Evolutionary conservation across 179 eudicot species (phyloP).

Genomic region (Beta macrorhiza): DNA sequence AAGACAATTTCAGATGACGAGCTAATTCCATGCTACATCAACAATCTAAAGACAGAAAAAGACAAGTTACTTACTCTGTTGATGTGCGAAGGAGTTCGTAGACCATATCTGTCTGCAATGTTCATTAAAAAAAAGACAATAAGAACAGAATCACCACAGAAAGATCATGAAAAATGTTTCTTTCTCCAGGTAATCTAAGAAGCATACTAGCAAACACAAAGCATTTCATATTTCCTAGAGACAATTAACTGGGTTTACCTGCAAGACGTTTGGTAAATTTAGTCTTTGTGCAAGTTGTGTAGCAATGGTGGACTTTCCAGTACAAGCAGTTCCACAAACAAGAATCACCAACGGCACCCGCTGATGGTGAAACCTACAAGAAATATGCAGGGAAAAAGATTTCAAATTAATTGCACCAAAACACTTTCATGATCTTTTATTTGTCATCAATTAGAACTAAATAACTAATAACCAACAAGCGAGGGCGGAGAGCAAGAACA

Average conservation of each 20-base stretch:
- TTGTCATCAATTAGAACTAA: neutral
- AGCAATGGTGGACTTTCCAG: conserved; percentile 96
- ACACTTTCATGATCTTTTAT: neutral
- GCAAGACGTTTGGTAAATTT: conserved; percentile 91
- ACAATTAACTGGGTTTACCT: conserved; percentile 42
- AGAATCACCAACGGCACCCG: conserved; percentile 97
- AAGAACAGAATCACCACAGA: conserved; percentile 24
- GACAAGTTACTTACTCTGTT: conserved; percentile 65
- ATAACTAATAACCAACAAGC: neutral
- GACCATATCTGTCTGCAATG: conserved; percentile 95
- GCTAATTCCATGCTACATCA: conserved; percentile 14
- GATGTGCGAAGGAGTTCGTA: conserved; percentile 96
- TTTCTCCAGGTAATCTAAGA: neutral
- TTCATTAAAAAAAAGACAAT: conserved; percentile 17
- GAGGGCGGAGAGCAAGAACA: neutral
- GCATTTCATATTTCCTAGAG: neutral
- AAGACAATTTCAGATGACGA: neutral
- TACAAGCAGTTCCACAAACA: conserved; percentile 99
- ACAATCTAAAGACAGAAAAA: conserved; percentile 8
- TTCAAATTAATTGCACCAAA: neutral
- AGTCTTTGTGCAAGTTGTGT: conserved; percentile 99
- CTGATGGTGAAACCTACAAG: conserved; percentile 88
- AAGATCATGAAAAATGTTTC: neutral
- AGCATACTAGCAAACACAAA: neutral
- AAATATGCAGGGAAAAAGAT: conserved; percentile 1